Evolutionary conservation across 257 asterid genomes (phyloP).

Genomic region (Fraxinus americana): DNA sequence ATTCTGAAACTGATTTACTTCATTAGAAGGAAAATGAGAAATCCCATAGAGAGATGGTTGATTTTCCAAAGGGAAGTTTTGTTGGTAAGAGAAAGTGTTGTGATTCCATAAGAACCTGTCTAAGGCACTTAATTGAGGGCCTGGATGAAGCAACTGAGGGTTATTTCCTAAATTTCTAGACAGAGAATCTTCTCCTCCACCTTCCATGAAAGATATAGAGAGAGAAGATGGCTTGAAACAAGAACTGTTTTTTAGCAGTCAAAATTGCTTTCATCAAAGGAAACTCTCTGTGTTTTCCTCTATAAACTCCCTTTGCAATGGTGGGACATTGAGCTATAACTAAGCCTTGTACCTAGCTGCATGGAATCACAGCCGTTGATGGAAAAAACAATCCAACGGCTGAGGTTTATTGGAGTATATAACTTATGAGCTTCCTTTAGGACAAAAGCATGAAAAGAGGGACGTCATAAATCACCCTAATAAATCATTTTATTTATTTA

Average conservation of each 20-base stretch:
- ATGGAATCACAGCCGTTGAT: conserved; percentile 47
- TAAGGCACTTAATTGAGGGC: conserved; percentile 38
- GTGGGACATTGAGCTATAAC: conserved; percentile 23
- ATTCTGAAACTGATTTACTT: not conserved
- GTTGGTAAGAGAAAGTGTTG: conserved; percentile 23
- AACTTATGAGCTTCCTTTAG: conserved; percentile 39
- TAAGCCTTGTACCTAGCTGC: conserved; percentile 36
- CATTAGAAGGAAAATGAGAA: conserved; percentile 2
- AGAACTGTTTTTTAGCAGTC: not conserved
- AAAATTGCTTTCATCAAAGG: not conserved
- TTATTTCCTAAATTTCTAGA: conserved; percentile 25
- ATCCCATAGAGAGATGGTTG: conserved; percentile 9
- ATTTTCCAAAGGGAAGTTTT: conserved; percentile 14
- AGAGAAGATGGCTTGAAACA: not conserved
- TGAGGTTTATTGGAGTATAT: conserved; percentile 22
- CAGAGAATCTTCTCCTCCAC: conserved; percentile 26
- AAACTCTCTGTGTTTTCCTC: conserved; percentile 1
- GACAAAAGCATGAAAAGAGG: conserved; percentile 41
- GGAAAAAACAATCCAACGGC: conserved; percentile 50
- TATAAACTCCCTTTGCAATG: not conserved
- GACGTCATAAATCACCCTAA: conserved; percentile 30
- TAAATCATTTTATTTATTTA: not conserved
- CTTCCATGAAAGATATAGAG: conserved; percentile 42
- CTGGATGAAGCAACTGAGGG: conserved; percentile 31
- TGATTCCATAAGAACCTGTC: conserved; percentile 44